A percentile compares a stretch with the other conserved stretches of the same genome.
phyloP scores from a whole-genome alignment of 257 asterid genomes.

The Scutellaria minor region DNA sequence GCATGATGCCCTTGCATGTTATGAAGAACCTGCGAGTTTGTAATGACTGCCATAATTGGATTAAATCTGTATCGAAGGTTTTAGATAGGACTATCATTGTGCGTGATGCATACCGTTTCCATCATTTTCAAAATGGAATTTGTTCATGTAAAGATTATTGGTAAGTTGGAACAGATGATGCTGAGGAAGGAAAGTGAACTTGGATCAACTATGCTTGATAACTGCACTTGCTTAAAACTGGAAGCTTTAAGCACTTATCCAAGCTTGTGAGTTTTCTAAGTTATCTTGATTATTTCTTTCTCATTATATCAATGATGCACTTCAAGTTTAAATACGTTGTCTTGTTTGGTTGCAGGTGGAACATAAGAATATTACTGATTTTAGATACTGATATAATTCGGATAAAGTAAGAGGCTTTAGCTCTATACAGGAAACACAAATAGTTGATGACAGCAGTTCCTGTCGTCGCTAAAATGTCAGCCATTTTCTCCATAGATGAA shows the following conservation, averaged over 20 bases:
- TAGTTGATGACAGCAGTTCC: constrained; percentile 9
- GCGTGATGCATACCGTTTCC: constrained; percentile 87
- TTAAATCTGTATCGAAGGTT: constrained; percentile 60
- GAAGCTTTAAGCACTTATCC: constrained; percentile 65
- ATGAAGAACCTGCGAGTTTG: constrained; percentile 92
- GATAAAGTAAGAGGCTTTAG: constrained; percentile 47
- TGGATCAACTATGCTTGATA: constrained; percentile 69
- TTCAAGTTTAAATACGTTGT: constrained; percentile 15
- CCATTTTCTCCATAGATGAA: constrained; percentile 38
- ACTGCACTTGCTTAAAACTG: constrained; percentile 74
- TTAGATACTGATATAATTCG: constrained; percentile 66
- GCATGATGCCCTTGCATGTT: constrained; percentile 62
- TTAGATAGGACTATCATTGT: constrained; percentile 61
- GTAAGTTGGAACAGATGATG: constrained; percentile 44
- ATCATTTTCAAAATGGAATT: constrained; percentile 72
- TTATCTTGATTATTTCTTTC: neutral
- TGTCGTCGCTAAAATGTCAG: constrained; percentile 32
- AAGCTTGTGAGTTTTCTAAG: constrained; percentile 54
- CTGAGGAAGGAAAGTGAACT: constrained; percentile 48
- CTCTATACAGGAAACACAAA: too few species aligned
- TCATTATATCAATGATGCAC: neutral
- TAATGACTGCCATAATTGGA: constrained; percentile 86
- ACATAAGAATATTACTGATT: constrained; percentile 73
- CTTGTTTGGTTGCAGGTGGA: constrained; percentile 61
- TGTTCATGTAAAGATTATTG: constrained; percentile 89